Conservation (phyloP, 2,329 filamentous ascomycete genomes). For the Pseudogymnoascus sp. region DNA sequence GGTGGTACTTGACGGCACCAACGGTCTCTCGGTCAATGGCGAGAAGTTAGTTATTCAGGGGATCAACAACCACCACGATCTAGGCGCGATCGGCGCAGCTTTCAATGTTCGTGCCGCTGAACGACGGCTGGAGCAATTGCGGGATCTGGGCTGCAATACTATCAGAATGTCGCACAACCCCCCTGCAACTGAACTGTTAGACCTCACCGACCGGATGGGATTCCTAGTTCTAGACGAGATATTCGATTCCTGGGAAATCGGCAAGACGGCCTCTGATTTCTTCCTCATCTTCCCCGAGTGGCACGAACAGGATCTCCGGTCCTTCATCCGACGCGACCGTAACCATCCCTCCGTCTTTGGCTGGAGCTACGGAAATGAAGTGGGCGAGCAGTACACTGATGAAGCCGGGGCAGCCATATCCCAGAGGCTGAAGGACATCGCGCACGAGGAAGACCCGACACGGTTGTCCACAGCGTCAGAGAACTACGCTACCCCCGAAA, state of each 20-base stretch:
- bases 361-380: slow-evolving; percentile 48
- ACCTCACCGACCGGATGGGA: slow-evolving; percentile 41
- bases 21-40: slow-evolving; percentile 40
- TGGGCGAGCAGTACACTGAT: slow-evolving; percentile 38
- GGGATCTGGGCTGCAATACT: slow-evolving; percentile 41
- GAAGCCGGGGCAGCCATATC: slow-evolving; percentile 27
- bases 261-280: slow-evolving; percentile 41
- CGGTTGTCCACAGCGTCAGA: slow-evolving; percentile 37
- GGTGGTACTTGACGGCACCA: slow-evolving; percentile 31
- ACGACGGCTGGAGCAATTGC: slow-evolving; percentile 40
- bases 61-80: slow-evolving; percentile 43
- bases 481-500: slow-evolving; percentile 37
- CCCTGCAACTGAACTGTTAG: slow-evolving; percentile 41
- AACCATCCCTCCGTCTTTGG: slow-evolving; percentile 45
- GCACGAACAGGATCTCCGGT: slow-evolving; percentile 43
- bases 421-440: slow-evolving; percentile 33
- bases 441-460: slow-evolving; percentile 39
- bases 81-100: slow-evolving; percentile 41
- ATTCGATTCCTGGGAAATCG: slow-evolving; percentile 41
- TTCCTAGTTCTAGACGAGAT: slow-evolving; percentile 46
- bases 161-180: slow-evolving; percentile 46
- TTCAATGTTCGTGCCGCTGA: slow-evolving; percentile 41
- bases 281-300: slow-evolving; percentile 44
- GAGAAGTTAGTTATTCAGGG: slow-evolving; percentile 37
- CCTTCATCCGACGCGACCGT: slow-evolving; percentile 43